Evolutionary conservation across 2,329 filamentous ascomycete genomes (phyloP).

Genomic region (Colletotrichum sidae): DNA sequence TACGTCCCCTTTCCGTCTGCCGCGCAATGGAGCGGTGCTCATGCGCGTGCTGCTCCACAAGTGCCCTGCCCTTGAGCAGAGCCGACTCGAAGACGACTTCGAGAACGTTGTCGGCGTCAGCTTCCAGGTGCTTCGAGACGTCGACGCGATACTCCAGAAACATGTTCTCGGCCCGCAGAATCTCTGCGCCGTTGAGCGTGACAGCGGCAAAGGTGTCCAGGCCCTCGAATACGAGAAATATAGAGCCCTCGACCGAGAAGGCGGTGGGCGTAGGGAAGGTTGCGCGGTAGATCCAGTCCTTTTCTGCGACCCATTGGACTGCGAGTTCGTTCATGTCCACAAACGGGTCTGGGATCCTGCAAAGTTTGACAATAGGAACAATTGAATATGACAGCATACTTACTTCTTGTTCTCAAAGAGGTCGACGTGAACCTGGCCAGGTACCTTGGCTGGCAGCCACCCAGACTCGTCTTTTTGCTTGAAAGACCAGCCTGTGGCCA

Average conservation of each 20-base stretch:
- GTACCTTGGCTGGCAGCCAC: conserved; percentile 49
- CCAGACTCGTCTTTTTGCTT: conserved; percentile 41
- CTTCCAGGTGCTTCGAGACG: conserved; percentile 56
- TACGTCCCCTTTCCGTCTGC: conserved; percentile 55
- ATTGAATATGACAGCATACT: neutral
- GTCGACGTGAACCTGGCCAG: conserved; percentile 53
- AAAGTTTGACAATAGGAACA: too few relatives aligned
- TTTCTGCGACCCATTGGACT: conserved; percentile 72
- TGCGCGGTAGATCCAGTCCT: conserved; percentile 68
- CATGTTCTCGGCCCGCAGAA: conserved; percentile 72
- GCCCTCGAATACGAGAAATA: conserved; percentile 70
- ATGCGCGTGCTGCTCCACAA: conserved; percentile 62
- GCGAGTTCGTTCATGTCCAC: conserved; percentile 70
- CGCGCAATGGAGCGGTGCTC: conserved; percentile 66
- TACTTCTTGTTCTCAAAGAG: conserved; percentile 51
- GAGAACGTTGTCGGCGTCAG: conserved; percentile 55
- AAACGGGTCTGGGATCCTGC: conserved; percentile 66
- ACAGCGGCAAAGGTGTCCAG: conserved; percentile 74
- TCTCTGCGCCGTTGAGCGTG: conserved; percentile 62
- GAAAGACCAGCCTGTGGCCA: conserved; percentile 43
- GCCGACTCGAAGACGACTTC: conserved; percentile 70
- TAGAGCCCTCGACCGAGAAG: conserved; percentile 33
- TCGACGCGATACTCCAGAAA: conserved; percentile 69
- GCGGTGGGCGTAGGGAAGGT: conserved; percentile 43
- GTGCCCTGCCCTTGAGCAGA: conserved; percentile 61